These are phyloP conservation scores for Phytopythium delawarense DNA, from an alignment of 352 stramenopile genomes.

Conservation along the genomic window DNA sequence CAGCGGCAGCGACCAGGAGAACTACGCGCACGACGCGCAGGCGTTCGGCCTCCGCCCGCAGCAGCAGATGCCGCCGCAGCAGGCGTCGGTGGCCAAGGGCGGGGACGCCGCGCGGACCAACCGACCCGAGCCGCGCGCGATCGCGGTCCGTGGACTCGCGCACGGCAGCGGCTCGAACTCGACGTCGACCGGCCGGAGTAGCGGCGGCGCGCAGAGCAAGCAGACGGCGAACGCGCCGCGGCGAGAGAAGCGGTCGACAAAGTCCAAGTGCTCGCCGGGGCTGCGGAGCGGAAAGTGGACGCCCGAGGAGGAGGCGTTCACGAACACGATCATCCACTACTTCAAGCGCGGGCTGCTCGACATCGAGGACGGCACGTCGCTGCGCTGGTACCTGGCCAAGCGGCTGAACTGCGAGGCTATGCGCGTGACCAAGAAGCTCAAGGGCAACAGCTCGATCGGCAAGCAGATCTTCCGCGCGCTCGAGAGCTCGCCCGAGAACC, in stretches of 20 bases:
- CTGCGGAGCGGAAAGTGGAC: constrained; percentile 87
- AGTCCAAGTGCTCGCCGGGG: constrained; percentile 80
- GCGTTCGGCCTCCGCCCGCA: neutral
- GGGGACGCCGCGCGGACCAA: neutral
- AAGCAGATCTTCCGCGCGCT: constrained; percentile 87
- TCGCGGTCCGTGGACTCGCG: neutral
- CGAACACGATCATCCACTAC: constrained; percentile 83
- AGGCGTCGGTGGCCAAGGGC: constrained; percentile 5
- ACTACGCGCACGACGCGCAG: constrained; percentile 7
- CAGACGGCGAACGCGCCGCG: neutral
- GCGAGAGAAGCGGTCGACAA: constrained; percentile 77
- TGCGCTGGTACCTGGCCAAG: constrained; percentile 85
- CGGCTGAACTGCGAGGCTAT: constrained; percentile 85
- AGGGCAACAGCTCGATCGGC: constrained; percentile 84
- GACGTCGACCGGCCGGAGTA: neutral
- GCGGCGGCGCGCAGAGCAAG: neutral
- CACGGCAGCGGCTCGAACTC: neutral
- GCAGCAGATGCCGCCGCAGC: neutral
- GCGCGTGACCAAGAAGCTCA: constrained; percentile 89
- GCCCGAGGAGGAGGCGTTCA: constrained; percentile 74
- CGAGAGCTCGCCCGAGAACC: constrained; percentile 58
- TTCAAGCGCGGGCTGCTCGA: constrained; percentile 78
- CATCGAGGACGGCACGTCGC: constrained; percentile 77
- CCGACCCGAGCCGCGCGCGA: neutral
- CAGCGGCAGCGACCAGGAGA: constrained; percentile 8